These are phyloP conservation scores for Pseudopithomyces chartarum DNA, from an alignment of 2,329 filamentous ascomycete genomes.

Conservation along the genomic window DNA sequence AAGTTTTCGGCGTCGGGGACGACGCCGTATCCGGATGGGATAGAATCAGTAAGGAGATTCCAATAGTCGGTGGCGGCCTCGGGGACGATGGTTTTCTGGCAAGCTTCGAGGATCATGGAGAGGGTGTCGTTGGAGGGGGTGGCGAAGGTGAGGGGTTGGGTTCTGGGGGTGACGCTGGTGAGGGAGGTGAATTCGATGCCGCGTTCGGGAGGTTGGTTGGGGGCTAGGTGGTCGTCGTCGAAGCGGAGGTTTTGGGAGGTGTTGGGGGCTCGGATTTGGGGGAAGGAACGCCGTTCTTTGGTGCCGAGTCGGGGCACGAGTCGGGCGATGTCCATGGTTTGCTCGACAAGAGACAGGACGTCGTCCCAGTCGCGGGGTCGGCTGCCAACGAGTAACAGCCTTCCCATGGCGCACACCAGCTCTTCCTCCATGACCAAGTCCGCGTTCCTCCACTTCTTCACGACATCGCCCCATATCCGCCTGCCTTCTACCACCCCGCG, in stretches of 20 bases:
- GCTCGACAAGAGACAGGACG: slow-evolving; percentile 75
- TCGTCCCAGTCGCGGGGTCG: slow-evolving; percentile 68
- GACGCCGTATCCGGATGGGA: slow-evolving; percentile 62
- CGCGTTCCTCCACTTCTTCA: slow-evolving; percentile 75
- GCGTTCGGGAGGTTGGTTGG: slow-evolving; percentile 22
- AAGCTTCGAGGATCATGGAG: slow-evolving; percentile 69
- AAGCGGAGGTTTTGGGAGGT: slow-evolving; percentile 29
- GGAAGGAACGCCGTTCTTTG: slow-evolving; percentile 28
- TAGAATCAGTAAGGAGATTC: slow-evolving; percentile 68
- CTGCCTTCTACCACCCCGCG: slow-evolving; percentile 69
- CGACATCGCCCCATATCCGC: slow-evolving; percentile 79
- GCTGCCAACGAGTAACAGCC: slow-evolving; percentile 70
- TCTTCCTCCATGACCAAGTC: slow-evolving; percentile 75
- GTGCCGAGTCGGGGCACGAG: slow-evolving; percentile 47
- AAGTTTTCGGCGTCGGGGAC: slow-evolving; percentile 75
- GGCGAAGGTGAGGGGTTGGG: slow-evolving; percentile 48
- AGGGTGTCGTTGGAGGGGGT: slow-evolving; percentile 63
- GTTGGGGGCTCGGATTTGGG: slow-evolving; percentile 43
- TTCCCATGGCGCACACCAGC: slow-evolving; percentile 80
- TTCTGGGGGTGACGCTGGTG: slow-evolving; percentile 25
- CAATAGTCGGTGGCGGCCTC: slow-evolving; percentile 77
- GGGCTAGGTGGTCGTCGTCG: slow-evolving; percentile 36
- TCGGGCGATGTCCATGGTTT: slow-evolving; percentile 78
- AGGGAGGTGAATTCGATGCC: slow-evolving; percentile 42
- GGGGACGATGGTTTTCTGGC: slow-evolving; percentile 64